phyloP scores from a whole-genome alignment of 164 flowering plant species.

The Kalanchoe fedtschenkoi region DNA sequence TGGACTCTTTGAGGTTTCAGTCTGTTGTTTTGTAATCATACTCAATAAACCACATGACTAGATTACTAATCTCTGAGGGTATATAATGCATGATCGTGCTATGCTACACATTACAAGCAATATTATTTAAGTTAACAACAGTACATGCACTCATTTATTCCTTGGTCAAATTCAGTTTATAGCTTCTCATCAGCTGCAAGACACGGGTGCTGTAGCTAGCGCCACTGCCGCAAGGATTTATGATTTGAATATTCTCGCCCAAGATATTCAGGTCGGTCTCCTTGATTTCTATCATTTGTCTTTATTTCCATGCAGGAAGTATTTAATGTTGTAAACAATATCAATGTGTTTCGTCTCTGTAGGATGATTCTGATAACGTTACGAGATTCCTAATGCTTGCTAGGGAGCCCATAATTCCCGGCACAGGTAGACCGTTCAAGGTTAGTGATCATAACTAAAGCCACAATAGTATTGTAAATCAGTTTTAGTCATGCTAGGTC shows the following conservation, averaged over 20 bases:
- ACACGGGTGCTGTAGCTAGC: slow-evolving; percentile 91
- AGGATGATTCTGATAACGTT: slow-evolving; percentile 83
- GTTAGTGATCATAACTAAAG: slow-evolving; percentile 21
- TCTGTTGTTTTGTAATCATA: neutral
- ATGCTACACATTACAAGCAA: neutral
- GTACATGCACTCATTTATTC: neutral
- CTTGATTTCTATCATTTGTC: neutral
- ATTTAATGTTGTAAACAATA: neutral
- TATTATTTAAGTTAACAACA: neutral
- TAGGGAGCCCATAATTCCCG: slow-evolving; percentile 84
- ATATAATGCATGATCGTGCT: neutral
- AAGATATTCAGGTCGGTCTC: slow-evolving; percentile 71
- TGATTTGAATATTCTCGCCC: slow-evolving; percentile 60
- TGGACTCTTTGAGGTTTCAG: neutral
- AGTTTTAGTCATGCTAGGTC: neutral
- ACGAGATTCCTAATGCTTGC: slow-evolving; percentile 93
- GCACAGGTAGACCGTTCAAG: slow-evolving; percentile 75
- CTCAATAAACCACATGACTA: neutral
- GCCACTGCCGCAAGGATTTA: slow-evolving; percentile 64
- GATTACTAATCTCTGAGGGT: neutral
- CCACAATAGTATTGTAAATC: neutral
- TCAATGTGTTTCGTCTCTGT: slow-evolving; percentile 8
- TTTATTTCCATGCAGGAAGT: neutral
- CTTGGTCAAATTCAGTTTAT: slow-evolving; percentile 34
- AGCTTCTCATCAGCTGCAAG: slow-evolving; percentile 58